These are phyloP conservation scores for Tolypocladium nubicola DNA, from an alignment of 2,329 filamentous ascomycete species.

Conservation along the genomic window DNA sequence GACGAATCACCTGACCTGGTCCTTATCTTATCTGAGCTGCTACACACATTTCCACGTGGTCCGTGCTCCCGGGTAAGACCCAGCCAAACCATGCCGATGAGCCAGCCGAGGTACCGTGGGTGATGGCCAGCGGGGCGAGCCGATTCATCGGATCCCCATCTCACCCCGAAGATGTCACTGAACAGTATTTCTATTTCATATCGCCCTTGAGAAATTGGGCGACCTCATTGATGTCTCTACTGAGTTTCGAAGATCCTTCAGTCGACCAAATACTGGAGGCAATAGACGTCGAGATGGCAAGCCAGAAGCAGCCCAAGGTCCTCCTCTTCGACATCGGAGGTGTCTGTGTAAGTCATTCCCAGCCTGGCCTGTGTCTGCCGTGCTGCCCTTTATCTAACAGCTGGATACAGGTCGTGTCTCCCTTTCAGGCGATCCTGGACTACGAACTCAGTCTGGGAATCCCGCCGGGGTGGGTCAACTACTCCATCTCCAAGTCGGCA, in stretches of 20 bases:
- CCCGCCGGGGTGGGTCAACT: constrained; percentile 84
- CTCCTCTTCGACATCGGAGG: constrained; percentile 93
- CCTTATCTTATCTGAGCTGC: not conserved
- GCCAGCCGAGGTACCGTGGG: constrained; percentile 6
- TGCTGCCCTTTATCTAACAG: not conserved
- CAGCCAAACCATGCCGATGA: not conserved
- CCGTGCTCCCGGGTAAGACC: not conserved
- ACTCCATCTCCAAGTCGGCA: constrained; percentile 68
- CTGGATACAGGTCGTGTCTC: constrained; percentile 64
- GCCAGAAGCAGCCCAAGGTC: constrained; percentile 51
- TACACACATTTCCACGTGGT: not conserved
- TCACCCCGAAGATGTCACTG: not conserved
- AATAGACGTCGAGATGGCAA: constrained; percentile 26
- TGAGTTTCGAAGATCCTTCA: constrained; percentile 1
- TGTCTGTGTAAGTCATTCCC: constrained; percentile 69
- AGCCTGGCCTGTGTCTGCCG: not conserved
- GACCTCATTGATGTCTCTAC: not conserved
- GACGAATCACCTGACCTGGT: constrained; percentile 25
- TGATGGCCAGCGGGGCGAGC: not conserved
- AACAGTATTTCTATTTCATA: not conserved
- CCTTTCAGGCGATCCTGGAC: constrained; percentile 85
- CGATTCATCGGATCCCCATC: not conserved
- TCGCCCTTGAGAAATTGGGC: not conserved
- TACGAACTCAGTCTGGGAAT: constrained; percentile 72
- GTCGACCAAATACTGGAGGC: constrained; percentile 16